Evolutionary conservation across 805 yeast genomes (phyloP).

Genomic region (Candida oleophila): DNA sequence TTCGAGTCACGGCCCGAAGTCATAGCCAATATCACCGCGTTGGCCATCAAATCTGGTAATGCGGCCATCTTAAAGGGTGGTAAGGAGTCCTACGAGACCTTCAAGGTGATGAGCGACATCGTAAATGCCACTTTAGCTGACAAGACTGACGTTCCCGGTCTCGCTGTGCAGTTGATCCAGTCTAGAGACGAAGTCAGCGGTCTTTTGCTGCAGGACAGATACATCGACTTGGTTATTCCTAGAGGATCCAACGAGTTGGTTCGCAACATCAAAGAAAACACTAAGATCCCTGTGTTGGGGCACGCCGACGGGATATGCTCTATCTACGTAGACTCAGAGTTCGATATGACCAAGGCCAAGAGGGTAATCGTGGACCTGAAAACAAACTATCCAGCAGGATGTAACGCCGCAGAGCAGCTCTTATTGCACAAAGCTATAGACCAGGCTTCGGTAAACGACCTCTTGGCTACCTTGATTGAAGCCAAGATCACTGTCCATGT

Average conservation of each 20-base stretch:
- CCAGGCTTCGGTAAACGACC: slow-evolving; percentile 20
- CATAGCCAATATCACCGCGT: slow-evolving; percentile 93
- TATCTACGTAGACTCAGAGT: slow-evolving; percentile 74
- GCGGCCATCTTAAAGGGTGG: slow-evolving; percentile 98
- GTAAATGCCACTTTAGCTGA: slow-evolving; percentile 56
- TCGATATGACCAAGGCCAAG: slow-evolving; percentile 75
- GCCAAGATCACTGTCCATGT: slow-evolving; percentile 76
- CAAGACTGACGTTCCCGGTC: slow-evolving; percentile 71
- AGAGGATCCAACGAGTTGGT: slow-evolving; percentile 96
- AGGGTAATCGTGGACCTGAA: slow-evolving; percentile 81
- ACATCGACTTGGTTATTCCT: slow-evolving; percentile 94
- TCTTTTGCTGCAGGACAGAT: slow-evolving; percentile 78
- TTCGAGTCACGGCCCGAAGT: slow-evolving; percentile 98
- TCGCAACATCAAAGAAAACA: slow-evolving; percentile 75
- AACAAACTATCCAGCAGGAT: slow-evolving; percentile 98
- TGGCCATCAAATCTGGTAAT: slow-evolving; percentile 94
- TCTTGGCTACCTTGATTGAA: slow-evolving; percentile 46
- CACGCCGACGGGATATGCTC: slow-evolving; percentile 99
- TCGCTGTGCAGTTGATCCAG: slow-evolving; percentile 82
- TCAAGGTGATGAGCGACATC: slow-evolving; percentile 74
- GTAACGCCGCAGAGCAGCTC: slow-evolving; percentile 92
- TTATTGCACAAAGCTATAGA: slow-evolving; percentile 53
- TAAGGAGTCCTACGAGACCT: slow-evolving; percentile 85
- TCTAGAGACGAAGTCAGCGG: slow-evolving; percentile 90
- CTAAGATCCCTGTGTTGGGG: slow-evolving; percentile 95